A percentile compares a stretch with the other conserved stretches of the same genome.
Evolutionary conservation across 331 rosid genomes (phyloP).

Genomic region (Quercus phellos): DNA sequence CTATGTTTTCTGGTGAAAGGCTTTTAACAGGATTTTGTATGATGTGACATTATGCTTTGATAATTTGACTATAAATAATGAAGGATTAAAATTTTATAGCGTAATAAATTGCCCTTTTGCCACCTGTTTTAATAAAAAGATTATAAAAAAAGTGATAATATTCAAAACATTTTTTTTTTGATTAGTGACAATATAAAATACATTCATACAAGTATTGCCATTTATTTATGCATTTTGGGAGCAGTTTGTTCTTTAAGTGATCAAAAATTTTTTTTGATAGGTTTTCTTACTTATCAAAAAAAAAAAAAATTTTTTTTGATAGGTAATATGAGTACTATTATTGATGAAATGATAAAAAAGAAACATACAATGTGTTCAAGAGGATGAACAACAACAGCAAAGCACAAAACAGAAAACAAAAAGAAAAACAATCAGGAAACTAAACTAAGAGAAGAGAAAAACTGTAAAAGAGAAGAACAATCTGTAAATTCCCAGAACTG

Average conservation of each 20-base stretch:
- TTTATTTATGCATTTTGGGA: not conserved
- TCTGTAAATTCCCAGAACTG: too few species aligned
- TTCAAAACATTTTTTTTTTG: not conserved
- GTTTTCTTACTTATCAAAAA: too few species aligned
- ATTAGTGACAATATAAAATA: not conserved
- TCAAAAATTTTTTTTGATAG: not conserved
- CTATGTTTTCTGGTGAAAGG: constrained; percentile 6
- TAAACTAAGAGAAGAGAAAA: too few species aligned
- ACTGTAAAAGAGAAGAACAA: too few species aligned
- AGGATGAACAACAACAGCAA: too few species aligned
- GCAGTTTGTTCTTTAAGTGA: not conserved
- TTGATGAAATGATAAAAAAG: not conserved
- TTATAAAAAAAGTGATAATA: not conserved
- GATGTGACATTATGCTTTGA: constrained; percentile 12
- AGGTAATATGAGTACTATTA: too few species aligned
- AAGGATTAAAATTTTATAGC: constrained; percentile 1
- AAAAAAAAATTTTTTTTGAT: not conserved
- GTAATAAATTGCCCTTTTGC: not conserved
- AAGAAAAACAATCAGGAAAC: too few species aligned
- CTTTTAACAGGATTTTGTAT: not conserved
- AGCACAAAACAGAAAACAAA: too few species aligned
- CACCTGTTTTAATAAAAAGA: not conserved
- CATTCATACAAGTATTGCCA: not conserved
- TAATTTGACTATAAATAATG: constrained; percentile 2
- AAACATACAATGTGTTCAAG: too few species aligned